These are phyloP conservation scores for Acanthochlamys bracteata DNA, from an alignment of 106 monocot genomes.

Conservation along the genomic window DNA sequence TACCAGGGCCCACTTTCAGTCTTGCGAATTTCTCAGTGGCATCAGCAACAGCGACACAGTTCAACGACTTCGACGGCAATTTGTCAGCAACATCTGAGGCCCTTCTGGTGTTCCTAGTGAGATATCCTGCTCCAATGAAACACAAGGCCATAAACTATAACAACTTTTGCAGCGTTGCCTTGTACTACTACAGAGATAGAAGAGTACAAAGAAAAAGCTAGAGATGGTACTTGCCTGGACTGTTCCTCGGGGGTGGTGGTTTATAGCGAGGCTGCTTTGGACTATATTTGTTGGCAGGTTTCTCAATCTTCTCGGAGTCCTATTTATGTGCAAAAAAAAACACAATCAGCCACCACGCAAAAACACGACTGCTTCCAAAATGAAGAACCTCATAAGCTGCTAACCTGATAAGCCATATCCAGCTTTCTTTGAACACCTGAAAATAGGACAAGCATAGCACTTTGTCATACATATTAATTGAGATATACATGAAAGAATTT, in stretches of 20 bases:
- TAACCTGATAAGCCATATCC: slow-evolving; percentile 39
- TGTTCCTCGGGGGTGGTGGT: slow-evolving; percentile 41
- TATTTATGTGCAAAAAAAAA: not conserved
- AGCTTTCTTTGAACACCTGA: slow-evolving; percentile 36
- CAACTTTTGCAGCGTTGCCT: not conserved
- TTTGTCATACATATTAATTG: no score
- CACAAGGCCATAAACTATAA: no score
- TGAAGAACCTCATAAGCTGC: slow-evolving; percentile 14
- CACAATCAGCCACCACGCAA: not conserved
- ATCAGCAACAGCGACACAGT: slow-evolving; percentile 8
- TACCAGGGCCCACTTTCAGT: slow-evolving; percentile 29
- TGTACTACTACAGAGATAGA: no score
- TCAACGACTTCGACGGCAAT: not conserved
- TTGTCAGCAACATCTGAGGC: not conserved
- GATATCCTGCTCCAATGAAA: slow-evolving; percentile 7
- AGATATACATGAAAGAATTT: no score
- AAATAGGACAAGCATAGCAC: no score
- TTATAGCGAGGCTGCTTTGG: slow-evolving; percentile 25
- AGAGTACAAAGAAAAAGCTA: not conserved
- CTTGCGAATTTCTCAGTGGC: slow-evolving; percentile 34
- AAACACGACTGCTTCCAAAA: not conserved
- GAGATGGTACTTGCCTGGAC: slow-evolving; percentile 25
- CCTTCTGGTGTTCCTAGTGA: not conserved
- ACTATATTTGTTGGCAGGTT: slow-evolving; percentile 29
- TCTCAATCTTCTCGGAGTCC: slow-evolving; percentile 33